Percentiles rank a stretch among this genome's conserved stretches.
These are phyloP conservation scores for Wickerhamomyces sp. DNA, from an alignment of 1,139 yeast genomes.

Conservation along the genomic window DNA sequence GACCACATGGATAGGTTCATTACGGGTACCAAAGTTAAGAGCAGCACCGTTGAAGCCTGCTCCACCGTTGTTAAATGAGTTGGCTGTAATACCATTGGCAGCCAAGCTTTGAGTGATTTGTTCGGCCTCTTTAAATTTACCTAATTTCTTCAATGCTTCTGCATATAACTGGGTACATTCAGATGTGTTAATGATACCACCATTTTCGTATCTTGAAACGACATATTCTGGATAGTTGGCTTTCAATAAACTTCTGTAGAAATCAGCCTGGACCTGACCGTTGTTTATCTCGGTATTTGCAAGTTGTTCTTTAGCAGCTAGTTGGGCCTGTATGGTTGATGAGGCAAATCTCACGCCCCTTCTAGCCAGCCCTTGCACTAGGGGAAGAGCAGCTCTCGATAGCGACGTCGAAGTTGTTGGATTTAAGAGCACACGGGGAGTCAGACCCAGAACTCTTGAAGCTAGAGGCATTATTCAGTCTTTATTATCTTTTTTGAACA, in stretches of 20 bases:
- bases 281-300: conserved; percentile 74
- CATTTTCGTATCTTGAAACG: conserved; percentile 85
- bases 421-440: conserved; percentile 1
- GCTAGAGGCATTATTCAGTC: not conserved
- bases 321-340: conserved; percentile 17
- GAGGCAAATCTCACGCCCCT: conserved; percentile 19
- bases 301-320: conserved; percentile 71
- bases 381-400: conserved; percentile 2
- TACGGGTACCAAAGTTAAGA: conserved; percentile 32
- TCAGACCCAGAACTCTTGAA: conserved; percentile 3
- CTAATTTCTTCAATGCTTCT: conserved; percentile 12
- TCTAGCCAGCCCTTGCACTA: not conserved
- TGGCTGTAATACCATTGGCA: conserved; percentile 24
- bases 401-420: not conserved
- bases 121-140: conserved; percentile 45
- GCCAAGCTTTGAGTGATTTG: conserved; percentile 29
- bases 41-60: conserved; percentile 17
- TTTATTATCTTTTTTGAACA: too few relatives aligned
- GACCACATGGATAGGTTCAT: conserved; percentile 82
- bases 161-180: conserved; percentile 56
- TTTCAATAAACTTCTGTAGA: conserved; percentile 65
- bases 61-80: not conserved
- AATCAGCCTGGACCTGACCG: conserved; percentile 71
- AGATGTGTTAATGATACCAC: conserved; percentile 76
- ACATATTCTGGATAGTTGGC: conserved; percentile 91